Evolutionary conservation across 2,329 filamentous ascomycete genomes (phyloP), one percentile per base, ranked within the genome.

Genomic region (Diatrype stigma): DNA sequence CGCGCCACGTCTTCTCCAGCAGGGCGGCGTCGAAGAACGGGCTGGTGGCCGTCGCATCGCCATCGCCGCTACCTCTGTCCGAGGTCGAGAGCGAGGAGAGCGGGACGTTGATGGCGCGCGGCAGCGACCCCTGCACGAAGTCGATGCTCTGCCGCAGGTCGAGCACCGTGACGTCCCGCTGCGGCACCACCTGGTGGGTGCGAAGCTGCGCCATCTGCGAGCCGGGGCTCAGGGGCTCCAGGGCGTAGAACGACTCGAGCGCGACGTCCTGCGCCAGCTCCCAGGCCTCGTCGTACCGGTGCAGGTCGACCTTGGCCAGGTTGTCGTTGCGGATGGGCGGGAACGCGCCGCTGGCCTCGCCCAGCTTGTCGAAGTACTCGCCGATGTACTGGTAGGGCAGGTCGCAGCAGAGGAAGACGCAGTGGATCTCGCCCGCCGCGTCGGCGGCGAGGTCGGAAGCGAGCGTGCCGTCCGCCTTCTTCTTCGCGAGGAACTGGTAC

Each of bases 321-420:
- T 69, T 70, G 55, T 78, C 70, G 51, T 79, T 78, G 16, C 66
- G 63, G 32, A 82, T 79, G 0, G 72, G 63, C 2, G 72, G 75
- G 59, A 83, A 83, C 45, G 76, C 64, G 2, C n/a, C n/a, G n/a
- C n/a, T n/a, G n/a, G 68, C 66, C 1, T 69, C 56, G 2, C 70
- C 73, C 11, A 84, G 67, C 56, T 81, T 82, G 23, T 77, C 70
- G 56, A 83, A 85, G 58, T 85, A 85, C 56, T 80, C 78, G 22
- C 74, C 69, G 42, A 85, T 74, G 52, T 85, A 85, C 60, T 85
- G 81, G 55, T 85, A 85, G 0, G 82, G 82, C 23, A 85, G 56
- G 51, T 86, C 82, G 51, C 81, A 84, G 65, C 81, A 85, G 3
- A 84, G 63, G 61, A 85, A 85, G 0, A 81, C 80, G 44, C 77